phyloP scores from a whole-genome alignment of 2,329 filamentous ascomycete species.

The Penicillium hordei region DNA sequence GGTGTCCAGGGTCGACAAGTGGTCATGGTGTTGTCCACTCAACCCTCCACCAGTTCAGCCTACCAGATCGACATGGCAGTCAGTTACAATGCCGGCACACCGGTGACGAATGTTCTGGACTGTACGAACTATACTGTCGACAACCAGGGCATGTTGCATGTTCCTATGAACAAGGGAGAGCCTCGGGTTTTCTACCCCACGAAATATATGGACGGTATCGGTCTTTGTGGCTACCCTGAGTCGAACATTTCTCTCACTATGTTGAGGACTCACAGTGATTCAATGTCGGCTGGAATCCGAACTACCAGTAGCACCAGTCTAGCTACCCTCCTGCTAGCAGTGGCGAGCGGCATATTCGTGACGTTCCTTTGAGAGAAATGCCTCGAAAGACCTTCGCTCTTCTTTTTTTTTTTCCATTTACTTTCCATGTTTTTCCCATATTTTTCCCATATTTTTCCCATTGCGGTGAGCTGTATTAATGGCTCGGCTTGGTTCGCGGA shows the following conservation, averaged over 20 bases:
- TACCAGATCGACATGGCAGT: constrained; percentile 35
- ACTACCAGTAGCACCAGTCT: background rate
- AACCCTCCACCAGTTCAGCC: constrained; percentile 32
- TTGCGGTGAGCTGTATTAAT: constrained; percentile 1
- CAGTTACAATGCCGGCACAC: constrained; percentile 26
- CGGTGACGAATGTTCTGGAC: constrained; percentile 30
- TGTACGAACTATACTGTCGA: constrained; percentile 31
- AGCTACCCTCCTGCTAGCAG: background rate
- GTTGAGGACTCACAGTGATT: constrained; percentile 1
- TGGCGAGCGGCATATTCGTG: background rate
- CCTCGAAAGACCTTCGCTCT: background rate
- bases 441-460: background rate
- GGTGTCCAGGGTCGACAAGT: constrained; percentile 44
- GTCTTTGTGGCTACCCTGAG: constrained; percentile 28
- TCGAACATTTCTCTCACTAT: constrained; percentile 9
- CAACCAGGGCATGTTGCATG: constrained; percentile 23
- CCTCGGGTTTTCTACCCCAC: constrained; percentile 34
- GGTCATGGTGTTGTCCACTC: constrained; percentile 47
- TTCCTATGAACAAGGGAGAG: constrained; percentile 33
- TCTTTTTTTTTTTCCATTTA: too few species aligned
- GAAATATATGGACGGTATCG: constrained; percentile 31
- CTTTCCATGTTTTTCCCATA: background rate
- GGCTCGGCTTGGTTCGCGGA: background rate
- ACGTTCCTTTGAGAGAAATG: background rate
- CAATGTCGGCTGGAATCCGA: background rate